Evolutionary conservation across 2,329 filamentous ascomycete genomes (phyloP), one percentile per base, ranked within the genome.

Genomic region (Xylariaceae sp.): DNA sequence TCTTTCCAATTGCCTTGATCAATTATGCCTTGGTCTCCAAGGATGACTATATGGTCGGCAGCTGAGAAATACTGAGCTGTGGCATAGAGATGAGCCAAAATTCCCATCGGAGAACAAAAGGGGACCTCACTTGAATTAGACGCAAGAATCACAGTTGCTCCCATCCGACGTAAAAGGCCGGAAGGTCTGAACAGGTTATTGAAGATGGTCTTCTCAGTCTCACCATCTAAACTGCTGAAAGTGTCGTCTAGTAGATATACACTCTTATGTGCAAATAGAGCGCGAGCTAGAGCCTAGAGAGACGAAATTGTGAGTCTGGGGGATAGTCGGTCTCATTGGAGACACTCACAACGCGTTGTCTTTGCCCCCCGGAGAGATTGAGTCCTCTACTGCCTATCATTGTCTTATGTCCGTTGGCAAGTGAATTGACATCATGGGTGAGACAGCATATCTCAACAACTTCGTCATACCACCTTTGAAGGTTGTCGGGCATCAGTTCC

Each of bases 21-120:
- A 7, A 54, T 46, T 6, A 74, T 63, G 1, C 52, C 56, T 2
- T 62, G 61, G 37, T 62, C 37, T 35, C 63, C 61, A 1, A 76
- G 62, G 4, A 70, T 55, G 14, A 75, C 49, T 8, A 76, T 56
- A 5, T 70, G 59, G 52, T 75, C 69, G 7, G 66, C 68, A 6
- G 68, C 49, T 17, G 63, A 56, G 11, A 74, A 68, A 40, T 67
- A 60, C 22, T 64, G 57, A 3, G 60, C 64, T 61, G 27, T 20
- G n/a, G 21, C n/a, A n/a, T n/a, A n/a, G n/a, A n/a, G n/a, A n/a
- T n/a, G n/a, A n/a, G n/a, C 45, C 25, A 39, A 42, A n/a, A 23
- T 1, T 25, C 12, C 1, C 39, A 12, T 23, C 46, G 14, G 5
- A 22, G 4, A 4, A 8, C 4, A 14, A 32, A 32, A 32, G 4